A percentile compares a stretch with the other conserved stretches of the same genome.
Evolutionary conservation across 139 green algal species (phyloP).

Genomic region (Coccomyxa sp.): DNA sequence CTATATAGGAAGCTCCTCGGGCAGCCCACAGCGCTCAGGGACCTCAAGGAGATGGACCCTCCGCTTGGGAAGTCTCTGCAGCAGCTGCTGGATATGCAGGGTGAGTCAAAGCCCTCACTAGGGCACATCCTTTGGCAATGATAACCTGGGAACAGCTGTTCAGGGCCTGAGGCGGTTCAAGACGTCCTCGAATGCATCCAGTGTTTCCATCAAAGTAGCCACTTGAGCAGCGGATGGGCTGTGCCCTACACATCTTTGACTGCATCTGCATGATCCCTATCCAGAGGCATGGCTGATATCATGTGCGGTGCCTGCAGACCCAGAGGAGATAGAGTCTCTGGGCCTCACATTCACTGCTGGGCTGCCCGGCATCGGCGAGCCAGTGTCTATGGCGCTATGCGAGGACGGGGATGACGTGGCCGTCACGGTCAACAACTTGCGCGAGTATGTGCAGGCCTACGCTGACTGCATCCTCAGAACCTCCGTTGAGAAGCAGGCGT

Average conservation of each 20-base stretch:
- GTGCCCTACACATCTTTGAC: no score
- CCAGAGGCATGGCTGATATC: no score
- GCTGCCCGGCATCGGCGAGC: constrained; percentile 61
- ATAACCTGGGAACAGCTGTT: no score
- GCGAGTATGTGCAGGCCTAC: constrained; percentile 80
- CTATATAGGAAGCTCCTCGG: constrained; percentile 88
- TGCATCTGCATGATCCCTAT: no score
- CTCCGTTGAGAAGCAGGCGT: constrained; percentile 38
- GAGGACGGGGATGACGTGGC: constrained; percentile 59
- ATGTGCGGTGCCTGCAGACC: neutral
- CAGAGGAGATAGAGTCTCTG: constrained; percentile 78
- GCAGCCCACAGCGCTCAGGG: constrained; percentile 64
- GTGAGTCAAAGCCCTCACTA: no score
- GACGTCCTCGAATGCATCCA: no score
- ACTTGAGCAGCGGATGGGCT: no score
- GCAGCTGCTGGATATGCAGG: constrained; percentile 66
- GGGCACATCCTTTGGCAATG: no score
- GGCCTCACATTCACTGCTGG: constrained; percentile 78
- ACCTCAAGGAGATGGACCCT: constrained; percentile 88
- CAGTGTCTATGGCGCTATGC: constrained; percentile 40
- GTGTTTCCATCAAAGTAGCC: no score
- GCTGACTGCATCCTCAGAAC: constrained; percentile 71
- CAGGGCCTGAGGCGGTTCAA: no score
- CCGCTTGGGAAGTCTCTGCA: constrained; percentile 61
- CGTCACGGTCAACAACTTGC: constrained; percentile 85